phyloP scores from a whole-genome alignment of 805 yeast species.

The Clavispora fructus region DNA sequence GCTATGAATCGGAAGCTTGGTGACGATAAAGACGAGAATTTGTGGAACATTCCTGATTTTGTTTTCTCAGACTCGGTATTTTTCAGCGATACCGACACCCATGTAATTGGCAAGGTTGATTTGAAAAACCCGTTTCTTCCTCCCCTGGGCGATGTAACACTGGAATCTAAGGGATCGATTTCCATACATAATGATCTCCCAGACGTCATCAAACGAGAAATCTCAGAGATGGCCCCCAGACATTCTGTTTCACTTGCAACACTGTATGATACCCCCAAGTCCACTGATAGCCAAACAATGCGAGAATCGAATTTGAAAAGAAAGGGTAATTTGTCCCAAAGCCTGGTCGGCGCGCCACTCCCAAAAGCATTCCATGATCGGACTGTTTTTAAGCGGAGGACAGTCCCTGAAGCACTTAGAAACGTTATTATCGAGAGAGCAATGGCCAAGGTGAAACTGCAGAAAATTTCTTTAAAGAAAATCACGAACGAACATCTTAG shows the following conservation, averaged over 20 bases:
- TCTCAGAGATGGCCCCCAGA: neutral
- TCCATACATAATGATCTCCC: neutral
- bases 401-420: neutral
- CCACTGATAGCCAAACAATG: neutral
- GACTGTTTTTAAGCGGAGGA: conserved; percentile 5
- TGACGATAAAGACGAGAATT: neutral
- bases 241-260: too few species aligned
- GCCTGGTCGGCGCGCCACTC: conserved; percentile 10
- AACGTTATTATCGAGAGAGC: neutral
- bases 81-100: neutral
- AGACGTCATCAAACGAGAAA: neutral
- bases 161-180: neutral
- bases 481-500: conserved; percentile 12
- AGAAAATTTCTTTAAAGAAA: conserved; percentile 8
- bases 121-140: too few species aligned
- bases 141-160: neutral
- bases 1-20: neutral
- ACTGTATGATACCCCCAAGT: neutral
- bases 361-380: conserved; percentile 17
- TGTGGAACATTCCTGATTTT: neutral
- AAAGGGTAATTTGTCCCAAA: neutral
- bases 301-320: neutral
- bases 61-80: neutral
- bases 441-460: neutral
- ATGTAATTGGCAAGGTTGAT: neutral